Evolutionary conservation across 2,329 filamentous ascomycete species (phyloP).

Genomic region (Sordariomycetes sp.): DNA sequence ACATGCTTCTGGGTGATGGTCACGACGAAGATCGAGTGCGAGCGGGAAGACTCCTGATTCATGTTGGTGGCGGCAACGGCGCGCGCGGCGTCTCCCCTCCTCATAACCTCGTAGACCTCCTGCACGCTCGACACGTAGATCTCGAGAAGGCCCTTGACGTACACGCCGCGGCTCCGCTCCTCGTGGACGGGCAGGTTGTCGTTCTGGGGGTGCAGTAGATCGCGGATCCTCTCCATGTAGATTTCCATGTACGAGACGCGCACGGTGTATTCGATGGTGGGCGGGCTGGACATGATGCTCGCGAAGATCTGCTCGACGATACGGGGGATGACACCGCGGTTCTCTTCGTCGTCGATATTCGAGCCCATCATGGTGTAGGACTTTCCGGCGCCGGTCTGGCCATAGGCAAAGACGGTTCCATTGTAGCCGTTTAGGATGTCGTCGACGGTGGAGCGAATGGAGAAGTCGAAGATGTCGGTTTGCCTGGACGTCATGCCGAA

Average conservation of each 20-base stretch:
- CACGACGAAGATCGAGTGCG: conserved; percentile 96
- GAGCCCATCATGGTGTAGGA: conserved; percentile 83
- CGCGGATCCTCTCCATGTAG: conserved; percentile 97
- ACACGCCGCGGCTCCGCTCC: conserved; percentile 90
- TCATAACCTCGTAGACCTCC: conserved; percentile 95
- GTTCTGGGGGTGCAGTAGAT: conserved; percentile 84
- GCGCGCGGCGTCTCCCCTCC: conserved; percentile 78
- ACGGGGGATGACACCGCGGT: conserved; percentile 89
- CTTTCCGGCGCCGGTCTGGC: conserved; percentile 96
- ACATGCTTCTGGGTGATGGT: conserved; percentile 97
- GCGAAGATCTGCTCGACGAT: conserved; percentile 97
- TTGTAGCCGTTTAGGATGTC: conserved; percentile 99
- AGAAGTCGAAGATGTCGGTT: conserved; percentile 94
- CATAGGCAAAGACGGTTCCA: conserved; percentile 96
- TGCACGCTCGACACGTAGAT: conserved; percentile 93
- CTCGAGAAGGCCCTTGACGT: conserved; percentile 89
- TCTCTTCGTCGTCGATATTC: conserved; percentile 81
- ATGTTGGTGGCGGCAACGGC: conserved; percentile 97
- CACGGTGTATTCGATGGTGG: conserved; percentile 97
- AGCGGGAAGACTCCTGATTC: conserved; percentile 97
- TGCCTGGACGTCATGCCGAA: conserved; percentile 92
- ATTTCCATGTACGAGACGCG: conserved; percentile 99
- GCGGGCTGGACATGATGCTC: conserved; percentile 83
- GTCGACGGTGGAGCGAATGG: conserved; percentile 89
- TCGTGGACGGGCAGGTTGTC: conserved; percentile 97